Evolutionary conservation across 2,329 filamentous ascomycete species (phyloP), one percentile per base, ranked within the genome.

Genomic region (Scytalidium sp.): DNA sequence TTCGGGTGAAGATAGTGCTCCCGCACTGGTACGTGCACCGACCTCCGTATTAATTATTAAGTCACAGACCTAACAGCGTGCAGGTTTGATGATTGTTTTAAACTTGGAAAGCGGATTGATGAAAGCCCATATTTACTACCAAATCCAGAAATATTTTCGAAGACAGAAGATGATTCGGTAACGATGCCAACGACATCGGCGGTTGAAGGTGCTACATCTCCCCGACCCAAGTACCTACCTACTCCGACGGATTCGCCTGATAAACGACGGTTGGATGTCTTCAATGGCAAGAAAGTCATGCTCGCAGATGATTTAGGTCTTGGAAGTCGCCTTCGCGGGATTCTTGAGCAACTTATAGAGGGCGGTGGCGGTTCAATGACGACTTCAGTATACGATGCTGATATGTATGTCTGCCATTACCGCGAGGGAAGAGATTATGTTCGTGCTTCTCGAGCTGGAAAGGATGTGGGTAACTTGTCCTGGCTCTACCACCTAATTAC

Each of bases 81-180:
- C 54, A 92, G 88, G 91, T 97, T 99, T 64, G 93, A 97, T 60
- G 93, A 97, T 66, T 99, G 94, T 69, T 81, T 99, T 58, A 94
- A 89, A 68, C 81, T 99, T 22, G 92, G 93, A 45, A 92, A 90
- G 68, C 84, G 89, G 51, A 97, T 99, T 59, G 87, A 90, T 59
- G 94, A 99, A 66, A 73, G 76, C 6, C 94, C 94, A 1, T 99
- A 99, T 64, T 72, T 82, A 19, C 77, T 97, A 1, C 94, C 94
- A 1, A 78, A 97, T 56, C 88, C 94, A 1, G 90, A 95, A 56
- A 88, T 96, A 27, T 73, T 96, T n/a, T 76, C 74, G 36, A 75
- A 74, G 41, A 71, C 74, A 6, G 71, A 80, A 19, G 75, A 84
- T 51, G 79, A 81, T 44, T 70, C 75, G 3, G 70, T 87, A 45